Percentiles rank a stretch among this genome's conserved stretches.
These are phyloP conservation scores for Melampsora occidentalis DNA, from an alignment of 1,284 basidiomycete genomes.

Conservation along the genomic window DNA sequence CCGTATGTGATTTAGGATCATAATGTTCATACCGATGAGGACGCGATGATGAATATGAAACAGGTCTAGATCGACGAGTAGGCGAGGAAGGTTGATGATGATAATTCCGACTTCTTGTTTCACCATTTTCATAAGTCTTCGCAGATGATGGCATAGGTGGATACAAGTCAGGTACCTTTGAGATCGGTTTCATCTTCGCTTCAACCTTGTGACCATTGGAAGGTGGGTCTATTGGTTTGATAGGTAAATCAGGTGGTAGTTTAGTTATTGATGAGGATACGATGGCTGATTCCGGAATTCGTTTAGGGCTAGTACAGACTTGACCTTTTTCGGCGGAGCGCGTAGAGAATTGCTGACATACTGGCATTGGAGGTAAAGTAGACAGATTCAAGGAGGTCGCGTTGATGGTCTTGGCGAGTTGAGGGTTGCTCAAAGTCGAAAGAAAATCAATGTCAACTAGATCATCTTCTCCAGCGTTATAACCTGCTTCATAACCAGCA, in stretches of 20 bases:
- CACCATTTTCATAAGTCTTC: not conserved
- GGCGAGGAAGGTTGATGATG: not conserved
- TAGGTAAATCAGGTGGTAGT: not conserved
- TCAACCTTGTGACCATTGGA: not conserved
- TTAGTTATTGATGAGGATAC: not conserved
- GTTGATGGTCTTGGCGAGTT: not conserved
- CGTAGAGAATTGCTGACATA: not conserved
- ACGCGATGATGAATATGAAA: not conserved
- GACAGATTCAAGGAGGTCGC: not conserved
- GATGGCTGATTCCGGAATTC: not conserved
- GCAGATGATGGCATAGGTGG: not conserved
- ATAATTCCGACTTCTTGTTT: not conserved
- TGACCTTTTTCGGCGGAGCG: not conserved
- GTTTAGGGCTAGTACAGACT: not conserved
- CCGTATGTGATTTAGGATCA: not conserved
- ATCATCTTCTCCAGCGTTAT: not conserved
- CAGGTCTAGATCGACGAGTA: not conserved
- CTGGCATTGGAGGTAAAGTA: not conserved
- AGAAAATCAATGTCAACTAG: conserved; percentile 1
- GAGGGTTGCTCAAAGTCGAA: not conserved
- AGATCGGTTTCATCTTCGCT: not conserved
- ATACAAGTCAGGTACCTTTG: not conserved
- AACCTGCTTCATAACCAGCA: not conserved
- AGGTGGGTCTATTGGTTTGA: not conserved
- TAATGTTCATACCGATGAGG: not conserved